These are phyloP conservation scores for Suhomyces sp. DNA, from an alignment of 805 yeast species.

Conservation along the genomic window DNA sequence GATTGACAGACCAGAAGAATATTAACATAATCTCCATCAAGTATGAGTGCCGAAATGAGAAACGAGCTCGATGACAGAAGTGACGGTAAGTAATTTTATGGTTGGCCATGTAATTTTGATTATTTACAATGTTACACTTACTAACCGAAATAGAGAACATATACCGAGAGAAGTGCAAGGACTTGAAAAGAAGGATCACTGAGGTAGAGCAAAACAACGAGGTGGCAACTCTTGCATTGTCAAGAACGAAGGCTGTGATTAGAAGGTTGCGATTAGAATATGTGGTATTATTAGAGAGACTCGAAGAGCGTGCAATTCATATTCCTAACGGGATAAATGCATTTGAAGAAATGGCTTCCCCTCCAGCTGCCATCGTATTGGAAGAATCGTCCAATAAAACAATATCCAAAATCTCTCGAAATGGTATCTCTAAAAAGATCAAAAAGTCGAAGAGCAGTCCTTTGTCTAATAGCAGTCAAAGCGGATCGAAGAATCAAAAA, in stretches of 20 bases:
- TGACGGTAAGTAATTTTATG: neutral
- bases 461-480: constrained; percentile 20
- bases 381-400: constrained; percentile 28
- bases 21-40: neutral
- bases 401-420: constrained; percentile 15
- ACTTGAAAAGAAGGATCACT: constrained; percentile 61
- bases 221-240: constrained; percentile 67
- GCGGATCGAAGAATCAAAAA: constrained; percentile 24
- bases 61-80: neutral
- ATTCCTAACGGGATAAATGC: constrained; percentile 25
- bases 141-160: constrained; percentile 27
- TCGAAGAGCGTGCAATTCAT: constrained; percentile 55
- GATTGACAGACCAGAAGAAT: neutral
- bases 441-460: constrained; percentile 19
- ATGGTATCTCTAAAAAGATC: constrained; percentile 16
- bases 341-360: constrained; percentile 38
- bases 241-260: constrained; percentile 71
- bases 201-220: constrained; percentile 80
- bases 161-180: constrained; percentile 66
- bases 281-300: constrained; percentile 70
- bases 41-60: neutral
- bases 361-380: constrained; percentile 36
- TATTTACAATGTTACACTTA: neutral
- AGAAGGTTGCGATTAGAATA: constrained; percentile 81
- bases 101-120: neutral